Conservation (phyloP, 164 flowering plant species). For the Malania oleifera region DNA sequence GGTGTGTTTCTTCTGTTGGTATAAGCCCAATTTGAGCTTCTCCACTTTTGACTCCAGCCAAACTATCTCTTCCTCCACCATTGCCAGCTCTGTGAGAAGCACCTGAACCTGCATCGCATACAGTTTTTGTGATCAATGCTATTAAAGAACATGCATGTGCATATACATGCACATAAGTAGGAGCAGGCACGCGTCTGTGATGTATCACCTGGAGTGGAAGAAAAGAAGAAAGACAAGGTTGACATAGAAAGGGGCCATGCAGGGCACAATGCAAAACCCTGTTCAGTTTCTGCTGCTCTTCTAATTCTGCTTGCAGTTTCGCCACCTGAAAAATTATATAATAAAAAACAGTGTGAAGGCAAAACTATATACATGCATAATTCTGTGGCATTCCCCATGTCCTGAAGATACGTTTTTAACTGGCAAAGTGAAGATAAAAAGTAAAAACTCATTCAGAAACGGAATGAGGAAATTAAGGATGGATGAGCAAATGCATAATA, state of each 20-base stretch:
- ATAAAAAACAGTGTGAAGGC: neutral
- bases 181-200: neutral
- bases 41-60: slow-evolving; percentile 52
- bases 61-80: slow-evolving; percentile 68
- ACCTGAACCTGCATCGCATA: slow-evolving; percentile 43
- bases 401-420: too few species aligned
- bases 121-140: neutral
- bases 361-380: too few species aligned
- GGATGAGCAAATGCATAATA: neutral
- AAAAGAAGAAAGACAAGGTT: slow-evolving; percentile 27
- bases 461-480: neutral
- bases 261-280: slow-evolving; percentile 47
- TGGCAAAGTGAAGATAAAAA: too few species aligned
- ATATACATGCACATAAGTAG: neutral
- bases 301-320: slow-evolving; percentile 46
- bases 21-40: slow-evolving; percentile 39
- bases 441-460: too few species aligned
- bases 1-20: slow-evolving; percentile 40
- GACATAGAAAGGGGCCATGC: slow-evolving; percentile 39
- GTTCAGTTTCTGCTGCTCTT: slow-evolving; percentile 45
- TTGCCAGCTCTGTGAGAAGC: slow-evolving; percentile 54
- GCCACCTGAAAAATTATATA: slow-evolving; percentile 36
- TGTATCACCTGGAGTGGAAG: slow-evolving; percentile 55
- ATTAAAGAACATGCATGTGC: neutral
- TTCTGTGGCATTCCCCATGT: too few species aligned